A percentile compares a stretch with the other conserved stretches of the same genome.
phyloP scores from a whole-genome alignment of 2,329 filamentous ascomycete genomes.

The Alternaria dauci region DNA sequence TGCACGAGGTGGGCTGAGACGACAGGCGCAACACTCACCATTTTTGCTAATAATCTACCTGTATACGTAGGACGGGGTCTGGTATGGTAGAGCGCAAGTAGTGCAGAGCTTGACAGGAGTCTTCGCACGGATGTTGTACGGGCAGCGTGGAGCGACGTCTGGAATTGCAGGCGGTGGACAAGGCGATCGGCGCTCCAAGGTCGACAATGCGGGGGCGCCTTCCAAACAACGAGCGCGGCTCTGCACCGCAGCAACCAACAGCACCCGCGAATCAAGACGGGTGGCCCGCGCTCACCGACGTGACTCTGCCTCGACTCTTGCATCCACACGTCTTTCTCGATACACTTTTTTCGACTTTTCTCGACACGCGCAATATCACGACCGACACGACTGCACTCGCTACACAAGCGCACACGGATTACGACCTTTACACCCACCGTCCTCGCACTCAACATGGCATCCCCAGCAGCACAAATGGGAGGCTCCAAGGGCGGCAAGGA shows the following conservation, averaged over 20 bases:
- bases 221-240: conserved; percentile 17
- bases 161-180: conserved; percentile 19
- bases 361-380: neutral
- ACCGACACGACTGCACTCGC: neutral
- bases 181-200: conserved; percentile 32
- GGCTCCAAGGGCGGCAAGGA: conserved; percentile 60
- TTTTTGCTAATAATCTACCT: conserved; percentile 17
- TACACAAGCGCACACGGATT: neutral
- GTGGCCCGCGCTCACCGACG: conserved; percentile 13
- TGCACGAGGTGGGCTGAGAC: conserved; percentile 1
- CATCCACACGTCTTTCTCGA: neutral
- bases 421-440: neutral
- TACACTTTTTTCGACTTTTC: neutral
- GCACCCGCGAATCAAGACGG: conserved; percentile 12
- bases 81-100: neutral
- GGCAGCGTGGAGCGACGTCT: conserved; percentile 18
- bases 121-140: conserved; percentile 3
- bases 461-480: conserved; percentile 41
- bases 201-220: conserved; percentile 31
- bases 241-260: conserved; percentile 8
- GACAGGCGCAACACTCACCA: conserved; percentile 38
- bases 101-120: conserved; percentile 10
- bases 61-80: conserved; percentile 5
- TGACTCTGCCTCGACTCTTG: neutral
- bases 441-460: conserved; percentile 41